Percentiles rank a stretch among this genome's conserved stretches.
Evolutionary conservation across 345 rosid species (phyloP).

Genomic region (Arabis hirsuta): DNA sequence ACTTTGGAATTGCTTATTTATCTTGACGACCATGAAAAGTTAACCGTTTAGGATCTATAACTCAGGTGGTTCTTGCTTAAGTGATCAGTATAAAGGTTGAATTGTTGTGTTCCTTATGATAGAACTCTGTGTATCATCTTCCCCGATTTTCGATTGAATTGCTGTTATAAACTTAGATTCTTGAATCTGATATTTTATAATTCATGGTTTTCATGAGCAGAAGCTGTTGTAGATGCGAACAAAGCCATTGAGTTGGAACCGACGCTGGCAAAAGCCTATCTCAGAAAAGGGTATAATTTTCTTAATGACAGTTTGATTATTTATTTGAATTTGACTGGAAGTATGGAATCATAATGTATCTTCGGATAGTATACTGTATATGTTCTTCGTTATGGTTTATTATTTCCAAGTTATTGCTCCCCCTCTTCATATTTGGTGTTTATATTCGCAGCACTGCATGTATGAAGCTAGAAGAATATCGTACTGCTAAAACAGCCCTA

Average conservation of each 20-base stretch:
- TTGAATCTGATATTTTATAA: neutral
- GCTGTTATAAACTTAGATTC: neutral
- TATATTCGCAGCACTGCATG: conserved; percentile 62
- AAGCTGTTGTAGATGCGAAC: conserved; percentile 76
- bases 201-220: conserved; percentile 47
- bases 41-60: too few species aligned
- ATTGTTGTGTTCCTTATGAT: neutral
- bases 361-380: neutral
- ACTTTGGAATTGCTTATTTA: too few species aligned
- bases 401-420: too few species aligned
- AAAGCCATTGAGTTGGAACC: conserved; percentile 75
- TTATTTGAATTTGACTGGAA: neutral
- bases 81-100: neutral
- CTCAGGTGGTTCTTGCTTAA: neutral
- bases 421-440: too few species aligned
- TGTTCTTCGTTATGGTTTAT: too few species aligned
- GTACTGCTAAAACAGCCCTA: conserved; percentile 68
- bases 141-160: neutral
- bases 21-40: too few species aligned
- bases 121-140: neutral
- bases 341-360: neutral
- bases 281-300: conserved; percentile 69
- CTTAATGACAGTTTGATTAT: neutral
- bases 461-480: conserved; percentile 69
- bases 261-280: conserved; percentile 60